phyloP scores from a whole-genome alignment of 495 filamentous ascomycete genomes.

The Hypoxylon lienhwacheense region DNA sequence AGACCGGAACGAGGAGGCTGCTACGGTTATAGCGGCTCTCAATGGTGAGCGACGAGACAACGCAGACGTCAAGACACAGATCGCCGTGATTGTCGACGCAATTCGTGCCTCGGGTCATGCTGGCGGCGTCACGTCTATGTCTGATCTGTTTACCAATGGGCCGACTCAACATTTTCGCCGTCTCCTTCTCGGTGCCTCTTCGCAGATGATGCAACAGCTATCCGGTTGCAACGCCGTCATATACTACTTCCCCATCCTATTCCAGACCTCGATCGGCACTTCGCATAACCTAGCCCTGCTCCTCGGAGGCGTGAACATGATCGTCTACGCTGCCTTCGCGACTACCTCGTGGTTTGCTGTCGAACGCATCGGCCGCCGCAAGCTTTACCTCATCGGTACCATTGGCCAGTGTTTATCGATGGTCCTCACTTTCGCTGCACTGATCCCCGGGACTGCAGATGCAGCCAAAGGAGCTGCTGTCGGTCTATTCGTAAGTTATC shows the following conservation, averaged over 20 bases:
- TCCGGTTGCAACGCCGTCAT: constrained; percentile 80
- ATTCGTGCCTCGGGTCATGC: constrained; percentile 63
- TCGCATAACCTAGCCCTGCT: constrained; percentile 64
- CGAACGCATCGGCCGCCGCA: constrained; percentile 71
- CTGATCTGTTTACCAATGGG: constrained; percentile 60
- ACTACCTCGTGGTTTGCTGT: constrained; percentile 82
- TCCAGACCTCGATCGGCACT: constrained; percentile 62
- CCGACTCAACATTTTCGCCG: constrained; percentile 68
- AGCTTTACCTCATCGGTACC: constrained; percentile 70
- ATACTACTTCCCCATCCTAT: constrained; percentile 81
- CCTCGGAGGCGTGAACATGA: constrained; percentile 77
- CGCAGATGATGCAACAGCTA: constrained; percentile 75
- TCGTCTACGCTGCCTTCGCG: constrained; percentile 75
- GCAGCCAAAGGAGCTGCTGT: constrained; percentile 71
- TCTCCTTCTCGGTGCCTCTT: constrained; percentile 61
- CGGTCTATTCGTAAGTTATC: constrained; percentile 60
- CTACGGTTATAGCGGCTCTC: constrained; percentile 70
- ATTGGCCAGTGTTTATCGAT: constrained; percentile 70
- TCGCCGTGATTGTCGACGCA: constrained; percentile 64
- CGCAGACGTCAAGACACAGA: constrained; percentile 58
- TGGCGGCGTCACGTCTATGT: constrained; percentile 56
- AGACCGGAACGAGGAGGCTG: constrained; percentile 68
- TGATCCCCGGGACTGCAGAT: constrained; percentile 59
- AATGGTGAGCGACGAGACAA: constrained; percentile 61
- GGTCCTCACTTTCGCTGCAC: constrained; percentile 72